Percentiles rank a stretch among this genome's conserved stretches.
These are phyloP conservation scores for Hemileccinum rubropunctum DNA, from an alignment of 768 basidiomycete species.

Conservation along the genomic window DNA sequence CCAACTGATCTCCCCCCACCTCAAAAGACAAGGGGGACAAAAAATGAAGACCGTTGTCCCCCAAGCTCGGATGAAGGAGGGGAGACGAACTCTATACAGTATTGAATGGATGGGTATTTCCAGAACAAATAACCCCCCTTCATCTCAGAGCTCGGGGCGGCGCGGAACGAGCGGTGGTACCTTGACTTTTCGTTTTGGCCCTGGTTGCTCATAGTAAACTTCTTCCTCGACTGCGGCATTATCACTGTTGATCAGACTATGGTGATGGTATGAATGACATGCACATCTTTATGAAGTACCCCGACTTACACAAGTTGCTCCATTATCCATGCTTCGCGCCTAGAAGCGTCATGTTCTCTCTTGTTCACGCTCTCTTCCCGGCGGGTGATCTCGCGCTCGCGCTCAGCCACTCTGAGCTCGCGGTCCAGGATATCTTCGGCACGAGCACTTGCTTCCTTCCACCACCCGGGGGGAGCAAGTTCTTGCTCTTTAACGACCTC, in stretches of 20 bases:
- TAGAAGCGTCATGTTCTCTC: constrained; percentile 81
- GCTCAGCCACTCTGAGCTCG: constrained; percentile 80
- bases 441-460: constrained; percentile 60
- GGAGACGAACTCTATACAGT: constrained; percentile 73
- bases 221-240: constrained; percentile 73
- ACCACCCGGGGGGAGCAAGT: constrained; percentile 79
- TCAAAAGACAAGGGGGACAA: constrained; percentile 68
- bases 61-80: constrained; percentile 91
- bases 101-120: constrained; percentile 31
- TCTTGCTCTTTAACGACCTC: constrained; percentile 84
- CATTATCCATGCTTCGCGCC: constrained; percentile 91
- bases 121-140: constrained; percentile 62
- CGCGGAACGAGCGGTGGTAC: constrained; percentile 81
- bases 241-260: constrained; percentile 71
- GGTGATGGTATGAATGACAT: constrained; percentile 6
- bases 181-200: constrained; percentile 79
- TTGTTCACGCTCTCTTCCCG: constrained; percentile 85
- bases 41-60: constrained; percentile 71
- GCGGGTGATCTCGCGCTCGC: constrained; percentile 82
- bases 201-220: constrained; percentile 70
- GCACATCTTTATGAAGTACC: background rate
- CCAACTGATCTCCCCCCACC: constrained; percentile 38
- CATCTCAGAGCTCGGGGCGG: constrained; percentile 94
- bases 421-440: constrained; percentile 82
- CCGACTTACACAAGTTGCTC: constrained; percentile 79